Base-by-base conservation (phyloP, 2,329 filamentous ascomycete genomes). In the Cladosporium velox region DNA sequence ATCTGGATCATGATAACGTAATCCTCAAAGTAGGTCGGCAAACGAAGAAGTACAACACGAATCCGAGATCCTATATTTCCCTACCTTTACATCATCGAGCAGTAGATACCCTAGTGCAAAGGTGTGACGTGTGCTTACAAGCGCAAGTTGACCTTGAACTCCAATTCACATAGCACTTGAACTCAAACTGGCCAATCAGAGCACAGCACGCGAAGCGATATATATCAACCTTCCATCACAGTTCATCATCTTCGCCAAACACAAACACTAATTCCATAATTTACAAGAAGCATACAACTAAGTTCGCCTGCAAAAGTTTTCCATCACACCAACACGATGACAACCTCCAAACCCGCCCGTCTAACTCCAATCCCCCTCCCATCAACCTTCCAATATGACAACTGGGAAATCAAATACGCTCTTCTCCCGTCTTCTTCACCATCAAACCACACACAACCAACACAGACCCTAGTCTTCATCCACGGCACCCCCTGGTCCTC, bases 401-500 rank as follows among this genome's bases (percentile, higher is more conserved):
- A 34, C 15, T 65, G 65, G 59, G 18, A 6, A 5, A 64, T 66
- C 60, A 64, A 35, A 54, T 70, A 60, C 60, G n/a, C n/a, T n/a
- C n/a, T n/a, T n/a, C n/a, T n/a, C n/a, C n/a, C n/a, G n/a, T n/a
- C n/a, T n/a, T 14, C 64, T 30, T 15, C 68, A 66, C 14, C 41
- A 66, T 32, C 71, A 74, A 74, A 3, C 73, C 77, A 26, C 67
- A 62, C 14, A 11, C 18, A 49, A 11, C 18, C 30, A 73, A 79
- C n/a, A 4, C 30, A 63, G 26, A 75, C 75, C 0, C 52, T 83
- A 0, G 79, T 83, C 14, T 82, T 83, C 44, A 71, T 83, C 10
- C 82, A 83, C 65, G 81, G 82, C 62, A 84, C 82, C 0, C 82
- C 82, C 0, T 83, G 81, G 81, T 82, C 80, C 1, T 82, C 79